Evolutionary conservation across 768 basidiomycete genomes (phyloP).

Genomic region (Russula ochroleuca): DNA sequence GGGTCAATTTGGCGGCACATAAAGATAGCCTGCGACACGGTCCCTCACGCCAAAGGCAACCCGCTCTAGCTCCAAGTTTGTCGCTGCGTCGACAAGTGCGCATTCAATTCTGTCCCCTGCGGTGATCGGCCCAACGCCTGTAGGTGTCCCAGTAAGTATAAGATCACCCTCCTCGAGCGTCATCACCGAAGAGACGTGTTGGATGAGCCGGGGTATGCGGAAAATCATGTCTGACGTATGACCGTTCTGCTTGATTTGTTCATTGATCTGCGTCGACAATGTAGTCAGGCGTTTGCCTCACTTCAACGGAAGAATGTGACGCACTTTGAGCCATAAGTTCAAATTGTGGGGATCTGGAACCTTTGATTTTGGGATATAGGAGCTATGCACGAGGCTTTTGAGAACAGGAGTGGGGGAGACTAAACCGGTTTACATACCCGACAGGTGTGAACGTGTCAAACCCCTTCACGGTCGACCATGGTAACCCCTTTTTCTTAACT

Average conservation of each 20-base stretch:
- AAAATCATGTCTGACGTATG: slow-evolving; percentile 90
- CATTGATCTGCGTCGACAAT: slow-evolving; percentile 63
- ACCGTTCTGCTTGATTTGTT: slow-evolving; percentile 75
- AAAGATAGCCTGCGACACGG: slow-evolving; percentile 67
- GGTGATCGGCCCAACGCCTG: slow-evolving; percentile 76
- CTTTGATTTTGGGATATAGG: slow-evolving; percentile 73
- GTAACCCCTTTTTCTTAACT: slow-evolving; percentile 89
- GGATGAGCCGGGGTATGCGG: slow-evolving; percentile 79
- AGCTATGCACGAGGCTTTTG: slow-evolving; percentile 37
- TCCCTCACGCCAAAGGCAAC: slow-evolving; percentile 63
- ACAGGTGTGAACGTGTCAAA: slow-evolving; percentile 96
- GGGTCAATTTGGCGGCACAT: slow-evolving; percentile 31
- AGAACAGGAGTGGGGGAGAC: not conserved
- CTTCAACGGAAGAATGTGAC: slow-evolving; percentile 2
- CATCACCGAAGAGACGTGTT: slow-evolving; percentile 95
- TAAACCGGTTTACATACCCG: slow-evolving; percentile 47
- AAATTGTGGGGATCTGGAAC: slow-evolving; percentile 74
- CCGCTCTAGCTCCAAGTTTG: slow-evolving; percentile 52
- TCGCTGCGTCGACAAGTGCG: slow-evolving; percentile 49
- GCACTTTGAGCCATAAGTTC: slow-evolving; percentile 68
- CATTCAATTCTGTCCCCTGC: slow-evolving; percentile 81
- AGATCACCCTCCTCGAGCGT: slow-evolving; percentile 94
- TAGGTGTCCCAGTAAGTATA: slow-evolving; percentile 88
- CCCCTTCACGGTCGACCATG: slow-evolving; percentile 96
- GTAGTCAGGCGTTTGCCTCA: not conserved